A percentile compares a stretch with the other conserved stretches of the same genome.
Evolutionary conservation across 2,329 filamentous ascomycete species (phyloP).

Genomic region (Fusarium camptoceras): DNA sequence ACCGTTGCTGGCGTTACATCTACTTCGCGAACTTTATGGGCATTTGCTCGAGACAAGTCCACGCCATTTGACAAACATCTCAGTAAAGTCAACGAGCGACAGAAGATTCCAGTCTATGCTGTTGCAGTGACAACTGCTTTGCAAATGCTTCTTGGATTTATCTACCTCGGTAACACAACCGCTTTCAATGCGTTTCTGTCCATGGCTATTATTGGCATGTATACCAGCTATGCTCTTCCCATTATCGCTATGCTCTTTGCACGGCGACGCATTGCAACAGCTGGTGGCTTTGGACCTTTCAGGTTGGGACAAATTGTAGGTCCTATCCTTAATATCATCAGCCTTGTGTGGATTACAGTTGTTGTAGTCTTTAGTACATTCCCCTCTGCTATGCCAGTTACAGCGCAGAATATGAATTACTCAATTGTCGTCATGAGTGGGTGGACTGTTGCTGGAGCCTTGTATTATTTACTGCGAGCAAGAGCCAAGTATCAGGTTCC

Average conservation of each 20-base stretch:
- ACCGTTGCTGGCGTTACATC: constrained; percentile 51
- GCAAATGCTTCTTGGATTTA: constrained; percentile 51
- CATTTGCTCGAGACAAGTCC: constrained; percentile 54
- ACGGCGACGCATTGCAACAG: constrained; percentile 45
- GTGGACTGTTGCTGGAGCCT: constrained; percentile 52
- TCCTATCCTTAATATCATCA: constrained; percentile 53
- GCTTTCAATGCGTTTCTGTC: constrained; percentile 57
- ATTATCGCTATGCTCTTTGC: constrained; percentile 53
- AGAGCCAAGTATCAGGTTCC: constrained; percentile 45
- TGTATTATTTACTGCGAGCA: constrained; percentile 49
- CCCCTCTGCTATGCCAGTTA: constrained; percentile 55
- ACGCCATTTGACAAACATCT: constrained; percentile 54
- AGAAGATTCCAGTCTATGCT: constrained; percentile 51
- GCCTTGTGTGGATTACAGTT: constrained; percentile 57
- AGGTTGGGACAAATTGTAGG: constrained; percentile 51
- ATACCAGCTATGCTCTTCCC: constrained; percentile 57
- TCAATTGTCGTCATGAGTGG: constrained; percentile 56
- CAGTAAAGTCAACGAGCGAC: constrained; percentile 47
- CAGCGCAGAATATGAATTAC: constrained; percentile 61
- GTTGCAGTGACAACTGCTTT: constrained; percentile 44
- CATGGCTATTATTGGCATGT: constrained; percentile 58
- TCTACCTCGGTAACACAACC: constrained; percentile 57
- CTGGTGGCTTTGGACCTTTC: constrained; percentile 43
- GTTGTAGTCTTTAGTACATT: constrained; percentile 61
- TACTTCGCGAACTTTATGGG: constrained; percentile 54